phyloP scores from a whole-genome alignment of 225 moss, liverwort and hornwort genomes.

The Anthoceros angustus region DNA sequence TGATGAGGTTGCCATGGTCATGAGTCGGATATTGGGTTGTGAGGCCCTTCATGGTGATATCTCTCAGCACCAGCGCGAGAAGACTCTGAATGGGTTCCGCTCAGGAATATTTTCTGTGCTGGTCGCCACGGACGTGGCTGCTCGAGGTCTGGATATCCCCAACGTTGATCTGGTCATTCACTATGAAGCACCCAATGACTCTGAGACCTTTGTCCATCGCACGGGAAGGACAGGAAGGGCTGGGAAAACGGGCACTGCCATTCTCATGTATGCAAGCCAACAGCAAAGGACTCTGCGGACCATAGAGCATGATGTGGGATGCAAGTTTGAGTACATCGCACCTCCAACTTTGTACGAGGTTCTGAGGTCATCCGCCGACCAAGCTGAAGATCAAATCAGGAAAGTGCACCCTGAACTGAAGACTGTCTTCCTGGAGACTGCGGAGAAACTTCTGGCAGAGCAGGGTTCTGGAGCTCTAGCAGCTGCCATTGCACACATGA shows the following conservation, averaged over 20 bases:
- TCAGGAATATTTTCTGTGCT: slow-evolving; percentile 78
- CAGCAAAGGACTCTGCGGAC: slow-evolving; percentile 65
- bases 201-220: slow-evolving; percentile 96
- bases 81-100: slow-evolving; percentile 78
- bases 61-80: slow-evolving; percentile 78
- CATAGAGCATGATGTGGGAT: slow-evolving; percentile 84
- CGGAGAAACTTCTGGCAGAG: slow-evolving; percentile 50
- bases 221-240: slow-evolving; percentile 90
- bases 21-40: slow-evolving; percentile 72
- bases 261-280: slow-evolving; percentile 55
- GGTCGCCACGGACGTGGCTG: slow-evolving; percentile 94
- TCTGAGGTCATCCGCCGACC: slow-evolving; percentile 56
- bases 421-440: slow-evolving; percentile 67
- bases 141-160: slow-evolving; percentile 84
- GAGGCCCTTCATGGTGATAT: slow-evolving; percentile 95
- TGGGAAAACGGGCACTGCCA: slow-evolving; percentile 78
- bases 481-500: slow-evolving; percentile 89
- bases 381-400: slow-evolving; percentile 49
- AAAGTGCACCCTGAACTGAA: slow-evolving; percentile 58
- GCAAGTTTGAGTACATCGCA: slow-evolving; percentile 56
- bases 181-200: slow-evolving; percentile 78
- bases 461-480: slow-evolving; percentile 61
- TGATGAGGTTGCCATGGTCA: slow-evolving; percentile 73
- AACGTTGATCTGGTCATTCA: slow-evolving; percentile 96
- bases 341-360: slow-evolving; percentile 69